phyloP scores from a whole-genome alignment of 257 asterid species.

The Nicotiana paniculata region DNA sequence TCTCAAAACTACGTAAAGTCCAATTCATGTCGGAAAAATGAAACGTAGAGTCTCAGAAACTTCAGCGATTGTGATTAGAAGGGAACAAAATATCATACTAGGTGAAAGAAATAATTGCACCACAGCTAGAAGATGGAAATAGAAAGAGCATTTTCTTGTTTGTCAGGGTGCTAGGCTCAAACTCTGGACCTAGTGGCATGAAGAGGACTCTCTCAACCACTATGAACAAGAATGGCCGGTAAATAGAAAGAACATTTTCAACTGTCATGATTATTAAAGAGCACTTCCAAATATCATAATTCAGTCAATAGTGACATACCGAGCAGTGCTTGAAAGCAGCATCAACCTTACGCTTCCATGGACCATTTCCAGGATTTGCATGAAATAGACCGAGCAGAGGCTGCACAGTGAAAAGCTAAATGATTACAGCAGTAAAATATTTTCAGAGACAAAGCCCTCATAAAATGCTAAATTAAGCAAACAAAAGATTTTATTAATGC shows the following conservation, averaged over 20 bases:
- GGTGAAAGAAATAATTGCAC: background rate
- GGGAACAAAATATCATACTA: background rate
- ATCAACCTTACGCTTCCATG: conserved; percentile 89
- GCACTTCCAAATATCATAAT: background rate
- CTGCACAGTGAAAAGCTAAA: conserved; percentile 34
- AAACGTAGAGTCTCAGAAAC: background rate
- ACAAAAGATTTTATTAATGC: background rate
- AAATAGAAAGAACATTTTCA: background rate
- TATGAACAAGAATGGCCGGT: no score
- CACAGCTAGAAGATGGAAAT: background rate
- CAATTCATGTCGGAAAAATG: background rate
- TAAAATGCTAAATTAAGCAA: background rate
- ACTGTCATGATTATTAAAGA: background rate
- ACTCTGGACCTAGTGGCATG: no score
- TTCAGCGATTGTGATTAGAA: background rate
- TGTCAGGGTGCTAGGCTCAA: no score
- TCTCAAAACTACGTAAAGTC: background rate
- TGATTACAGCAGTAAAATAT: background rate
- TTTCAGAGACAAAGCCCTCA: background rate
- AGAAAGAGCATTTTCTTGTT: background rate
- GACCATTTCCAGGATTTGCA: conserved; percentile 66
- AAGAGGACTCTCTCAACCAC: no score
- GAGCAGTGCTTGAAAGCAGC: conserved; percentile 58
- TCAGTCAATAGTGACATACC: conserved; percentile 30
- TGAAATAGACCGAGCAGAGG: conserved; percentile 81